A percentile compares a stretch with the other conserved stretches of the same genome.
These are phyloP conservation scores for Penicillium roqueforti DNA, from an alignment of 495 filamentous ascomycete species.

Conservation along the genomic window DNA sequence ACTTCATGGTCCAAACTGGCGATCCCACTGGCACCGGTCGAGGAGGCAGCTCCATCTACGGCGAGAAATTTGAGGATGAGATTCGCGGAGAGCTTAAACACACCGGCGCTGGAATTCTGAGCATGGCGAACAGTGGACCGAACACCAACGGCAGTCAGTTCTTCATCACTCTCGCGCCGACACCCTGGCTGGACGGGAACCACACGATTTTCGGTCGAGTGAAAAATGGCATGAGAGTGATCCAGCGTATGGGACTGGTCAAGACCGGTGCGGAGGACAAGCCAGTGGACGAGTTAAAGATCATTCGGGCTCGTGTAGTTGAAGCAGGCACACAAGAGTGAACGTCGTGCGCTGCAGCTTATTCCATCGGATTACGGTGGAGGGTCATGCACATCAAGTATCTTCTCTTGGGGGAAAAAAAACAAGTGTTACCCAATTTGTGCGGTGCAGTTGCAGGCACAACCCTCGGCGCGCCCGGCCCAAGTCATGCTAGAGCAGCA, in stretches of 20 bases:
- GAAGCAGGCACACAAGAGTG: constrained; percentile 51
- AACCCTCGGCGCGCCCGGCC: constrained; percentile 4
- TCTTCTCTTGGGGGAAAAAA: neutral
- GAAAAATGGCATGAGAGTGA: constrained; percentile 74
- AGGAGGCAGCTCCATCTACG: constrained; percentile 86
- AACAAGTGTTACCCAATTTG: neutral
- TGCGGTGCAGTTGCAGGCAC: constrained; percentile 2
- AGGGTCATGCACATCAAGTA: neutral
- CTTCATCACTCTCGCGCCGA: constrained; percentile 92
- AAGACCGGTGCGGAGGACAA: constrained; percentile 78
- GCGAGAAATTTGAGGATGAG: constrained; percentile 94
- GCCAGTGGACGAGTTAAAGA: constrained; percentile 79
- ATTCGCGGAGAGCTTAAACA: constrained; percentile 75
- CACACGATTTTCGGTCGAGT: constrained; percentile 97
- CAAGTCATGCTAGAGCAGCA: neutral
- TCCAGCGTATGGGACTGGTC: constrained; percentile 86
- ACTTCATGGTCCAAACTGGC: constrained; percentile 96
- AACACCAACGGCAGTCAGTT: constrained; percentile 88
- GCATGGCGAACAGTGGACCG: constrained; percentile 93
- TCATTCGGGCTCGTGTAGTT: constrained; percentile 64
- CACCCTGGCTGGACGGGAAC: constrained; percentile 95
- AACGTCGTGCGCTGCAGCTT: neutral
- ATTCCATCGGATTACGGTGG: neutral
- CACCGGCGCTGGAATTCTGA: constrained; percentile 87
- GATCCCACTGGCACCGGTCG: constrained; percentile 95